A percentile compares a stretch with the other conserved stretches of the same genome.
phyloP scores from a whole-genome alignment of 1,284 basidiomycete species.

The Rhodotorula glutinis region DNA sequence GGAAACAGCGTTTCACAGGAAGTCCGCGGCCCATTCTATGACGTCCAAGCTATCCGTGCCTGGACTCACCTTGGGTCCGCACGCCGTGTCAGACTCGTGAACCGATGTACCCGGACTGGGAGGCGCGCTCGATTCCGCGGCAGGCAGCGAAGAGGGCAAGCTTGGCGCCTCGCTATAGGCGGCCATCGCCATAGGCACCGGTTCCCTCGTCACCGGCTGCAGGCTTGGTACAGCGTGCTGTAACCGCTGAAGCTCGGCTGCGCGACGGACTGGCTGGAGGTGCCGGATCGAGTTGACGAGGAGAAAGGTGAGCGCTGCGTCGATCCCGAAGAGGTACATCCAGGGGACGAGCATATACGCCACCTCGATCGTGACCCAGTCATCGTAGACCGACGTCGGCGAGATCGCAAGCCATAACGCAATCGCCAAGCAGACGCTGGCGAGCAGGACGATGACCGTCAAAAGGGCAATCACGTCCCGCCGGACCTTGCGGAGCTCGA shows the following conservation, averaged over 20 bases:
- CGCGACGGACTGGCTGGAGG: not conserved
- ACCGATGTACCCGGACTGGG: too few relatives aligned
- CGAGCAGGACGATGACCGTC: conserved; percentile 10
- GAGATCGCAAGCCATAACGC: conserved; percentile 9
- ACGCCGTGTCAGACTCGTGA: too few relatives aligned
- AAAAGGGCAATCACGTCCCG: conserved; percentile 14
- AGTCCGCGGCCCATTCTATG: not conserved
- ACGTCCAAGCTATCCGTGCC: too few relatives aligned
- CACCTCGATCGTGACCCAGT: conserved; percentile 14
- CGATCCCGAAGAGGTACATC: conserved; percentile 23
- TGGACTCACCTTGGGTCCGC: too few relatives aligned
- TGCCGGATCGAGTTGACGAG: conserved; percentile 15
- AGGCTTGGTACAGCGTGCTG: too few relatives aligned
- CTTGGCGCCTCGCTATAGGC: too few relatives aligned
- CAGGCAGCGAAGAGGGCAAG: too few relatives aligned
- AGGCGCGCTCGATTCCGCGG: too few relatives aligned
- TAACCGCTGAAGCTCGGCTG: not conserved
- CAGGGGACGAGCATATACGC: conserved; percentile 22
- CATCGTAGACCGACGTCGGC: not conserved
- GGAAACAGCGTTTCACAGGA: too few relatives aligned
- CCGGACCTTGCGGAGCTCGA: conserved; percentile 22
- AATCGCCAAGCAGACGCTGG: conserved; percentile 5
- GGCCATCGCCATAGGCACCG: too few relatives aligned
- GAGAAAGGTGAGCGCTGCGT: conserved; percentile 11
- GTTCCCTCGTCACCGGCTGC: too few relatives aligned